phyloP scores from a whole-genome alignment of 2,329 filamentous ascomycete genomes.

The Aspergillus brunneoviolaceus region DNA sequence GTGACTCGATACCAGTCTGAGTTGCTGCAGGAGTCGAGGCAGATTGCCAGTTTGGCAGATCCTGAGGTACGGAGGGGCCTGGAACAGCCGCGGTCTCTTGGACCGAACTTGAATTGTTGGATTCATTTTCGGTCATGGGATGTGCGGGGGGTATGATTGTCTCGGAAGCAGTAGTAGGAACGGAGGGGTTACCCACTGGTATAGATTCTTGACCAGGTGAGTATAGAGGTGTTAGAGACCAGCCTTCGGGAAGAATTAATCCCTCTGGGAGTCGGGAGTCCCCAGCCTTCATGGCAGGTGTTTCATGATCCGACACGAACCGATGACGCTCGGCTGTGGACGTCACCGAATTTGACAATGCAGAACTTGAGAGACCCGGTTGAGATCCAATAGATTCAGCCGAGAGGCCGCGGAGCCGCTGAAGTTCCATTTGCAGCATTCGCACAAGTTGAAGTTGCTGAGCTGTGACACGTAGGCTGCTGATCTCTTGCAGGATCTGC shows the following conservation, averaged over 20 bases:
- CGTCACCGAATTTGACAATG: slow-evolving; percentile 20
- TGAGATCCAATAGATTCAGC: slow-evolving; percentile 18
- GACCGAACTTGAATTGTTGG: not conserved
- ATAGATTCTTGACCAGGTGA: slow-evolving; percentile 15
- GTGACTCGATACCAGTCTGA: slow-evolving; percentile 22
- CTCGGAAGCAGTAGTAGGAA: slow-evolving; percentile 9
- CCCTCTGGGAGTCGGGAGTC: slow-evolving; percentile 52
- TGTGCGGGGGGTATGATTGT: not conserved
- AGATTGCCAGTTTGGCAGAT: slow-evolving; percentile 23
- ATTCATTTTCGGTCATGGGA: not conserved
- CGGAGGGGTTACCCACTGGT: slow-evolving; percentile 1
- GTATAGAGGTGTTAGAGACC: slow-evolving; percentile 34
- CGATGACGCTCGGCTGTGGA: slow-evolving; percentile 28
- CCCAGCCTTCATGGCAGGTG: slow-evolving; percentile 39
- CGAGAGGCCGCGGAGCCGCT: slow-evolving; percentile 60
- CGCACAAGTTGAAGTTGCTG: slow-evolving; percentile 69
- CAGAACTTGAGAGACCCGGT: slow-evolving; percentile 11
- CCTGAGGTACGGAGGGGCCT: not conserved
- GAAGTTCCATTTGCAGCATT: slow-evolving; percentile 65
- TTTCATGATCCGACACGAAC: slow-evolving; percentile 29
- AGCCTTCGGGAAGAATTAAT: slow-evolving; percentile 54
- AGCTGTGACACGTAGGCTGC: slow-evolving; percentile 61
- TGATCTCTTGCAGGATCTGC: slow-evolving; percentile 67
- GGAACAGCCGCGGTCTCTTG: slow-evolving; percentile 4
- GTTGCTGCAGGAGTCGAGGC: slow-evolving; percentile 8